Evolutionary conservation across 2,329 filamentous ascomycete species (phyloP), one percentile per base, ranked within the genome.

Genomic region (Talaromyces sp.): DNA sequence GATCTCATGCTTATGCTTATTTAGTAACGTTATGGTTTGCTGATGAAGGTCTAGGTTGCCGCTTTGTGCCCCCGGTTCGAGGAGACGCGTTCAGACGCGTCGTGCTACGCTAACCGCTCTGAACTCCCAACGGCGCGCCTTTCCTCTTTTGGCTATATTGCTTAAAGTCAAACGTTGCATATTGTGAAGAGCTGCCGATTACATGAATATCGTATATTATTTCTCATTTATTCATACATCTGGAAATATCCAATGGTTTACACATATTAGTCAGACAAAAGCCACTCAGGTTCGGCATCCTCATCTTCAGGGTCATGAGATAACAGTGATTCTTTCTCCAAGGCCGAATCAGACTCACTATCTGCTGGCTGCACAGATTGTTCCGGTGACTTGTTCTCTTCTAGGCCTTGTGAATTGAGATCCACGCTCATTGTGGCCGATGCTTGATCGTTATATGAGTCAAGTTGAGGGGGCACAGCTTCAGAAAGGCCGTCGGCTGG

Each of bases 271-370:
- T 77, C 74, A 61, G 70, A 79, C 68, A 83, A 74, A 57, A 89
- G 73, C 87, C 87, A 89, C 50, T 89, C 86, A 3, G 87, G 87
- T 68, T 89, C 86, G 2, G 86, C 86, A 72, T 89, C 86, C 59
- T 88, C 85, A 69, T 89, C 87, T 37, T 89, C 87, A 0, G 87
- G 86, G 69, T 89, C 87, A 69, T 89, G 84, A 1, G 86, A 85
- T 8, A 86, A 74, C 56, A 88, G 71, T 5, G 85, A 87, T 0
- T 80, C 82, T 47, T 77, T 73, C 43, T 86, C 83, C 19, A 76
- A 73, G 58, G 79, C 74, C 50, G 70, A 75, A 63, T 72, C 74
- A 27, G 72, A 72, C 47, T 73, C 72, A 35, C 70, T 68, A 17
- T 68, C 66, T 22, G 65, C 57, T 15, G 67, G 35, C 35, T 71